A percentile compares a stretch with the other conserved stretches of the same genome.
phyloP scores from a whole-genome alignment of 108 stramenopile species.

The Cyclotella cryptica region DNA sequence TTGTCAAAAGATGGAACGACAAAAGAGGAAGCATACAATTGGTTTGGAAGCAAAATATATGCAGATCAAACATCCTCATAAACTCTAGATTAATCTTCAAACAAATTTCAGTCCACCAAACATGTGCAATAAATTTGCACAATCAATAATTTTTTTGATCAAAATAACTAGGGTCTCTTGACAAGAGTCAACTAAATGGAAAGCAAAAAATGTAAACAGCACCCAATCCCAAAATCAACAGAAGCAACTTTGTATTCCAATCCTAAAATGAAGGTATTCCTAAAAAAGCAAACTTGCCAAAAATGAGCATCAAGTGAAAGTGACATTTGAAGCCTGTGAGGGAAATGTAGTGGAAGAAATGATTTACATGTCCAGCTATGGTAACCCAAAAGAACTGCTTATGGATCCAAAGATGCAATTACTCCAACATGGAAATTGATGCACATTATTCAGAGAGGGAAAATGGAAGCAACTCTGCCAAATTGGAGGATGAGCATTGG shows the following conservation, averaged over 20 bases:
- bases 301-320: neutral
- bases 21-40: too few species aligned
- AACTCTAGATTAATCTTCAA: too few species aligned
- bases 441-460: neutral
- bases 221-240: neutral
- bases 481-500: neutral
- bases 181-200: neutral
- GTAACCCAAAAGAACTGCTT: neutral
- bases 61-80: too few species aligned
- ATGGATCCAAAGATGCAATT: neutral
- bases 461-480: neutral
- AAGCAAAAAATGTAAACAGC: neutral
- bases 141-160: slow-evolving; percentile 10
- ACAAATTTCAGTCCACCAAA: too few species aligned
- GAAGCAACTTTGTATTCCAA: neutral
- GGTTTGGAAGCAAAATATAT: too few species aligned
- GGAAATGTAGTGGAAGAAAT: neutral
- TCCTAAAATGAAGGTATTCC: neutral
- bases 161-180: slow-evolving; percentile 20
- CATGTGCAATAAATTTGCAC: too few species aligned
- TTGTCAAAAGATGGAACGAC: too few species aligned
- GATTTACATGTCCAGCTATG: neutral
- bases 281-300: neutral
- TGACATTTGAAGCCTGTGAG: neutral
- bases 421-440: neutral